phyloP scores from a whole-genome alignment of 345 rosid genomes.

The Camelina neglecta region DNA sequence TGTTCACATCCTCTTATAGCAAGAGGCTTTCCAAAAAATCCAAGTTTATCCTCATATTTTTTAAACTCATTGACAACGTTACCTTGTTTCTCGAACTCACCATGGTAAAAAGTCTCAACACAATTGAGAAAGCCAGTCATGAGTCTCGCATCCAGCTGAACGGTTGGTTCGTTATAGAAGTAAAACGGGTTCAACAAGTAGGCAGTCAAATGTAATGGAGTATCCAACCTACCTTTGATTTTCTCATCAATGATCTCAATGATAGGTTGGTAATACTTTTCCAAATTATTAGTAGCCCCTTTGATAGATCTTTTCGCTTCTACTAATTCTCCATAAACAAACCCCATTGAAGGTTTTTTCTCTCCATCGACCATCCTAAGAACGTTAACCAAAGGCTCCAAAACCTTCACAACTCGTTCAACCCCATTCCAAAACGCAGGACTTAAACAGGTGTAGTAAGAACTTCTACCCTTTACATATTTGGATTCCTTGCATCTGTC shows the following conservation, averaged over 20 bases:
- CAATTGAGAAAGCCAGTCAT: background rate
- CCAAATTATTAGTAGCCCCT: background rate
- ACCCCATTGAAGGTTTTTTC: constrained; percentile 14
- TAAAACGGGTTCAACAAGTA: background rate
- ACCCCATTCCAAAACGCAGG: background rate
- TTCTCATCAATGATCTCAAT: constrained; percentile 27
- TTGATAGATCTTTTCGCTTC: constrained; percentile 4
- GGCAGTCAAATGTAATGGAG: background rate
- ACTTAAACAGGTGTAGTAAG: background rate
- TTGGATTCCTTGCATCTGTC: background rate
- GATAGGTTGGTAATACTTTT: constrained; percentile 17
- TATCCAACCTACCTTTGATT: constrained; percentile 20
- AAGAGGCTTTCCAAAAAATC: too few relatives aligned
- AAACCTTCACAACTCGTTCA: background rate
- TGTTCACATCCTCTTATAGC: too few relatives aligned
- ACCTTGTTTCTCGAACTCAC: too few relatives aligned
- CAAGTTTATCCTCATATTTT: too few relatives aligned
- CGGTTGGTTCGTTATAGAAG: constrained; percentile 8
- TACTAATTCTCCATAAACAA: constrained; percentile 21
- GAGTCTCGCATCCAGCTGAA: background rate
- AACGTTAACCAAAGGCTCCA: constrained; percentile 6
- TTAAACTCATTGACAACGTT: too few relatives aligned
- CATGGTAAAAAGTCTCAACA: constrained; percentile 6
- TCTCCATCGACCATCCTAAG: constrained; percentile 17
- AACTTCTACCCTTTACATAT: background rate